Evolutionary conservation across 192 early-diverging fungal species (phyloP), one percentile per base, ranked within the genome.

Genomic region (Coemansia sp.): DNA sequence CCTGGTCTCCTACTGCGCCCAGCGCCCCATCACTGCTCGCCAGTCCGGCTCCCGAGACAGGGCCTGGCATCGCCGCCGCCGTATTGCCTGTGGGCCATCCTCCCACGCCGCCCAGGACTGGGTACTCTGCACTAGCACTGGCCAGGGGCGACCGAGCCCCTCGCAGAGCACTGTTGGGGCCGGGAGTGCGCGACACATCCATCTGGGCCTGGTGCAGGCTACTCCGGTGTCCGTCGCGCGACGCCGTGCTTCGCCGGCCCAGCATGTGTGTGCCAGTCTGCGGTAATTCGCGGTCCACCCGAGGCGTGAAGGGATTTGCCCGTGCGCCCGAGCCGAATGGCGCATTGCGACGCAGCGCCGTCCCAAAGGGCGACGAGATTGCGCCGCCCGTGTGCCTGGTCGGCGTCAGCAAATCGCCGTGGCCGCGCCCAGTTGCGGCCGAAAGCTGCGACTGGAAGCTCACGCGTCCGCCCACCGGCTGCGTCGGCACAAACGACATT

Each of bases 281-380:
- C 9, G 63, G 27, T 9, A 56, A 7, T 7, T 32, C 50, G 25
- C 59, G 52, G 37, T 73, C 69, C n/a, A 34, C 34, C 16, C 69
- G 62, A 26, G 69, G 69, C 16, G 63, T 61, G 33, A 73, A 73
- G 14, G 69, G 69, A 29, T 73, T 73, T 13, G 40, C 33, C 17
- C 32, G 50, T 11, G 58, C 21, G 17, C 36, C 54, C 6, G 53
- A 22, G 16, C 65, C 69, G n/a, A 57, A 48, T 22, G 44, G 21
- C 14, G 49, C 26, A 49, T 40, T 45, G 35, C 44, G 51, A 6
- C 62, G 44, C 10, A 65, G 38, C 27, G 63, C 34, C 10, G 55
- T 61, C 42, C 58, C 52, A 23, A 64, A 59, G 3, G 60, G 60
- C 33, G 58, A 56, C n/a, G 36, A 45, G 4, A 38, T 18, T 4